phyloP scores from a whole-genome alignment of 78 protist genomes.

The Bigelowiella natans region DNA sequence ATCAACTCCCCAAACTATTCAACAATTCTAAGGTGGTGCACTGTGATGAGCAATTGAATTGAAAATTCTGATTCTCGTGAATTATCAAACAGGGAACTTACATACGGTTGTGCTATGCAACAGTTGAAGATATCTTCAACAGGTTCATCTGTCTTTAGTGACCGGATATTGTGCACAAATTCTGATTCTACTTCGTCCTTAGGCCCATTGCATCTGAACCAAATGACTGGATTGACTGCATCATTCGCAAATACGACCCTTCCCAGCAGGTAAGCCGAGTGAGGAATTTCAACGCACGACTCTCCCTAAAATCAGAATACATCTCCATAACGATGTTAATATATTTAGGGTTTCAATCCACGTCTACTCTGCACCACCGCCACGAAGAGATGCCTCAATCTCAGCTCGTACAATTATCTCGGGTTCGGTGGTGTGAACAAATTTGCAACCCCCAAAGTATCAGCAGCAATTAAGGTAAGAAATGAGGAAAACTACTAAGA shows the following conservation, averaged over 20 bases:
- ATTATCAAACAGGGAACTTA: neutral
- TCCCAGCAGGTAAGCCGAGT: no score
- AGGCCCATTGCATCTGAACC: neutral
- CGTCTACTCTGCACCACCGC: neutral
- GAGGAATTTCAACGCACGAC: no score
- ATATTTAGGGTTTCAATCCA: neutral
- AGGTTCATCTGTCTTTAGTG: no score
- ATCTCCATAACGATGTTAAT: no score
- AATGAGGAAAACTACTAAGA: neutral
- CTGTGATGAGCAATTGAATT: no score
- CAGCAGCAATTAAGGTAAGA: no score
- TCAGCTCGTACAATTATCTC: constrained; percentile 92
- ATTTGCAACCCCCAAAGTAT: neutral
- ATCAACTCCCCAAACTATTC: neutral
- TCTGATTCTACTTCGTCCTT: no score
- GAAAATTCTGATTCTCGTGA: no score
- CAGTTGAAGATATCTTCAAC: neutral
- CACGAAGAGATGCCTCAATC: constrained; percentile 55
- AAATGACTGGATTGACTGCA: neutral
- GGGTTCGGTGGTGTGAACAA: constrained; percentile 64
- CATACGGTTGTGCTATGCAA: neutral
- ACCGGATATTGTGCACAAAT: no score
- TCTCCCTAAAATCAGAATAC: no score
- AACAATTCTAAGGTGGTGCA: no score
- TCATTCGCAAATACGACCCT: neutral